Evolutionary conservation across 139 green algal species (phyloP), one percentile per base, ranked within the genome.

Genomic region (Coccomyxa sp.): DNA sequence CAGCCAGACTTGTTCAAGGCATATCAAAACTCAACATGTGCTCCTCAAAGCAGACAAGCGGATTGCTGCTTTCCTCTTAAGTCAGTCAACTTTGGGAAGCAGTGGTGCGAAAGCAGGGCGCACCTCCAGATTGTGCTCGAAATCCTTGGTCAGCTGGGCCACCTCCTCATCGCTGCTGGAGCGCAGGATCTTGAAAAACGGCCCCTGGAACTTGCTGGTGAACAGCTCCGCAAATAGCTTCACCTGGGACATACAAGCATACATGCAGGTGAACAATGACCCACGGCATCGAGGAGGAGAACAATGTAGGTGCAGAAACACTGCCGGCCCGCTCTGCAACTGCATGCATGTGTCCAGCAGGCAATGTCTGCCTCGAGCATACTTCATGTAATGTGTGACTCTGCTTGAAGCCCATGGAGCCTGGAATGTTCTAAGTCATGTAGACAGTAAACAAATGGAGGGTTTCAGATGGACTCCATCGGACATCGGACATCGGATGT

Each of bases 211-310:
- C 31, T 63, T 60, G 30, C 17, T 60, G 31, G 18, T 80, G 16
- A 80, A 80, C 23, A 80, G 14, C 31, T 80, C 31, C 7, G 17
- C 76, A 80, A 80, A 80, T 32, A 80, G 76, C 31, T 31, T 58
- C 17, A 31, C 31, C 76, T 80, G 16, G n/a, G 9, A 58, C 0
- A 1, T 16, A 80, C 76, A 80, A 16, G 59, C 76, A 58, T 0
- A 27, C 4, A 4, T 1, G 17, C 28, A 38, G 14, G 27, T 45
- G 23, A 13, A 10, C 27, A 78, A 16, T 13, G 30, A 28, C 21
- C 15, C 68, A 77, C 68, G 68, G 68, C 23, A 31, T 45, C 13
- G 16, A 77, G 27, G 9, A 45, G n/a, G 71, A 78, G 71, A 31
- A 51, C 38, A 51, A 51, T 51, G 38, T 7, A 51, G 3, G 3